Percentiles rank a stretch among this genome's conserved stretches.
phyloP scores from a whole-genome alignment of 1,284 basidiomycete genomes.

The Puccinia hordei region DNA sequence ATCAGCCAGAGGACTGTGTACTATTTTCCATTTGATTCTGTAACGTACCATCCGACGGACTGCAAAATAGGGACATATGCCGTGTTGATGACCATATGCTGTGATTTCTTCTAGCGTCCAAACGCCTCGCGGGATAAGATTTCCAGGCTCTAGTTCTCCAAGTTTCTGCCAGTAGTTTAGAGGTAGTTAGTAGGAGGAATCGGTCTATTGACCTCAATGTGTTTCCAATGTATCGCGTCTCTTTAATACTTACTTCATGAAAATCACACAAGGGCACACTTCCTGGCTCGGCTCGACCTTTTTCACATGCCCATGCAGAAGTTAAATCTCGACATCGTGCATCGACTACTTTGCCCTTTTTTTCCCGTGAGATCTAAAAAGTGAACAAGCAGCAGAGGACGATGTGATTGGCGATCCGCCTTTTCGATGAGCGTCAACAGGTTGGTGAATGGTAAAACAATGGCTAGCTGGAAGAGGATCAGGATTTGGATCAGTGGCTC shows the following conservation, averaged over 20 bases:
- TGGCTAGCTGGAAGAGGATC: not conserved
- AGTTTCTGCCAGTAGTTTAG: slow-evolving; percentile 64
- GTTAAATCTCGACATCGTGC: slow-evolving; percentile 95
- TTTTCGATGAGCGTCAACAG: slow-evolving; percentile 27
- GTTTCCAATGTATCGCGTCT: not conserved
- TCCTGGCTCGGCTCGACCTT: slow-evolving; percentile 81
- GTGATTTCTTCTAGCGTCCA: slow-evolving; percentile 94
- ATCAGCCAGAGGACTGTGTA: not conserved
- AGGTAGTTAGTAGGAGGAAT: not conserved
- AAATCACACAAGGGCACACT: slow-evolving; percentile 90
- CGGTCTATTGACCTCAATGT: not conserved
- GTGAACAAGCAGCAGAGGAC: slow-evolving; percentile 57
- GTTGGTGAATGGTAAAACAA: not conserved
- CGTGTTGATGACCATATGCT: slow-evolving; percentile 80
- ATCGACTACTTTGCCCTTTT: slow-evolving; percentile 96
- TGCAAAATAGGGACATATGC: slow-evolving; percentile 92
- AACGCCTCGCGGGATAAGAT: slow-evolving; percentile 81
- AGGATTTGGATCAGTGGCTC: slow-evolving; percentile 55
- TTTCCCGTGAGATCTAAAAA: slow-evolving; percentile 79
- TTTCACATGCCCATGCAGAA: slow-evolving; percentile 79
- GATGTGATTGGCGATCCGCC: slow-evolving; percentile 17
- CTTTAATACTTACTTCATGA: slow-evolving; percentile 74
- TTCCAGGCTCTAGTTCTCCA: slow-evolving; percentile 78
- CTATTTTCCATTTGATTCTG: not conserved
- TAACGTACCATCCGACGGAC: slow-evolving; percentile 85